Evolutionary conservation across 1,284 basidiomycete species (phyloP), one percentile per base, ranked within the genome.

Genomic region (Hypsizygus ulmarius): DNA sequence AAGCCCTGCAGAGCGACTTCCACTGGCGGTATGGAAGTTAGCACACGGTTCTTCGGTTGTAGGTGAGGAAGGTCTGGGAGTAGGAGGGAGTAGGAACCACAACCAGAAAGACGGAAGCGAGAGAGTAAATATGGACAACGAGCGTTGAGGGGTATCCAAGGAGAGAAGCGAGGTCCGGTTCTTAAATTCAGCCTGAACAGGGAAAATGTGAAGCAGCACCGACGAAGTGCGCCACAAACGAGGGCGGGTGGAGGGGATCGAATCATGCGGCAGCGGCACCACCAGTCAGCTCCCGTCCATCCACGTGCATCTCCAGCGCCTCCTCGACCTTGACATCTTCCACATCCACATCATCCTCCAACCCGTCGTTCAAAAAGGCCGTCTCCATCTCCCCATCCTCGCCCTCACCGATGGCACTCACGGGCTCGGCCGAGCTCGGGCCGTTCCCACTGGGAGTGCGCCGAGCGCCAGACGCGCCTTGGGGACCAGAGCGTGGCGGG

Each of bases 401-500:
- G 1, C 57, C 50, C 4, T 35, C 63, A 18, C 54, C 52, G 27
- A 50, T 48, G 8, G 55, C 58, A 28, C 59, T 60, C n/a, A 58
- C 51, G 12, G 58, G 57, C 19, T 67, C 65, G 39, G 60, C 67
- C 5, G 52, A 53, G 30, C 54, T 55, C 6, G 52, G 54, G 6
- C 63, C 64, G 45, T 64, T 64, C 16, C 67, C 66, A 42, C 64
- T 67, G 1, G 55, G 56, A 10, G 55, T 57, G 40, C 69, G 64
- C 44, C 64, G 65, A 2, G 59, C 57, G 28, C 71, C 70, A 1
- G 72, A 71, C 3, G 74, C 81, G 45, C 85, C 86, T 62, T 87
- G 86, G 12, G 85, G 84, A 25, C 87, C 87, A 11, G 86, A 84
- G 36, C 88, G 78, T n/a, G 89, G 88, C 29, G 88, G 86, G 67